Evolutionary conservation across 2,329 filamentous ascomycete genomes (phyloP).

Genomic region (Claviceps pazoutovae): DNA sequence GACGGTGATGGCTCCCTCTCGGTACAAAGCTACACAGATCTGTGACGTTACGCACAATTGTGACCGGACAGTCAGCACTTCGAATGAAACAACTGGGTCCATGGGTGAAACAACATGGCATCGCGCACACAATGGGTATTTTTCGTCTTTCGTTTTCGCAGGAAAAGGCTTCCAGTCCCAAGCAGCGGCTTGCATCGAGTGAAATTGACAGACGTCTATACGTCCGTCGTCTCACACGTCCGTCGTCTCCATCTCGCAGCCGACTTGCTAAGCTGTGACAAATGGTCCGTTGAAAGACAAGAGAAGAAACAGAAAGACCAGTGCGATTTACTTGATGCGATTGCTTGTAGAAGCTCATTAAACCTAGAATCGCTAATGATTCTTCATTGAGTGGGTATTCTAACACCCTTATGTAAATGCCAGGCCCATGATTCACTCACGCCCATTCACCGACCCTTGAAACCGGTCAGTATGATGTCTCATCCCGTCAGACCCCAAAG

Average conservation of each 20-base stretch:
- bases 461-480: background rate
- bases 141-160: background rate
- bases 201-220: background rate
- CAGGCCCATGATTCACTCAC: slow-evolving; percentile 1
- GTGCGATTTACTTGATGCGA: background rate
- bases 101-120: too few species aligned
- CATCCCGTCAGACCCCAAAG: background rate
- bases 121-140: too few species aligned
- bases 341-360: background rate
- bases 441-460: background rate
- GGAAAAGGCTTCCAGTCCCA: too few species aligned
- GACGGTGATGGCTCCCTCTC: background rate
- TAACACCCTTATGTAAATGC: slow-evolving; percentile 1
- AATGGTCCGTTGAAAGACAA: background rate
- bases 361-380: background rate
- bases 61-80: too few species aligned
- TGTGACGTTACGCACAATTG: background rate
- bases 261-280: background rate
- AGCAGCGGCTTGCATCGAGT: background rate
- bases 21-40: background rate
- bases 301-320: background rate
- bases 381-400: background rate
- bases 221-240: too few species aligned
- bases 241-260: too few species aligned
- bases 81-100: too few species aligned